These are phyloP conservation scores for Ochromonas danica DNA, from an alignment of 108 stramenopile species.

Conservation along the genomic window DNA sequence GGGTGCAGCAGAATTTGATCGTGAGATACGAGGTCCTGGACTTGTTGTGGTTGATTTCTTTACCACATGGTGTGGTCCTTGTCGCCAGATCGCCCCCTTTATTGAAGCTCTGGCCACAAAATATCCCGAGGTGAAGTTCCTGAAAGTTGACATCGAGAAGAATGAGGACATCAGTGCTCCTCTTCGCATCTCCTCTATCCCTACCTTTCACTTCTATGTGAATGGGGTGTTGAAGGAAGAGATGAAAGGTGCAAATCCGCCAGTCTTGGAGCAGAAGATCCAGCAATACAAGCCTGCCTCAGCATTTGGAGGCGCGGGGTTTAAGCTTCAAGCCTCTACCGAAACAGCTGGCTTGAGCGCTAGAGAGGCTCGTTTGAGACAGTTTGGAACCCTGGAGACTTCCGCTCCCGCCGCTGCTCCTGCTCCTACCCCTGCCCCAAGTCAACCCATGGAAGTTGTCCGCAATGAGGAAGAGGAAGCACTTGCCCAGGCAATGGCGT, in stretches of 20 bases:
- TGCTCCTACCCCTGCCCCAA: not conserved
- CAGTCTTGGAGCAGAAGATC: not conserved
- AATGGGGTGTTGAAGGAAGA: constrained; percentile 39
- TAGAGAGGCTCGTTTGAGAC: not conserved
- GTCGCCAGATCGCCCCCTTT: constrained; percentile 73
- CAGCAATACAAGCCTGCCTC: not conserved
- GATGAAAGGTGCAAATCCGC: constrained; percentile 18
- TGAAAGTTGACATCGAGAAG: constrained; percentile 40
- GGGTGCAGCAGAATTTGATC: not conserved
- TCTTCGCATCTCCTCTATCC: constrained; percentile 53
- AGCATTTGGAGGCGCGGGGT: not conserved
- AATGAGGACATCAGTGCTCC: constrained; percentile 18
- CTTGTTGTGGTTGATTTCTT: constrained; percentile 53
- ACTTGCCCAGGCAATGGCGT: not conserved
- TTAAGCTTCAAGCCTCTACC: not conserved
- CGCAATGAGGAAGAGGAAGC: not conserved
- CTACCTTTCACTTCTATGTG: constrained; percentile 57
- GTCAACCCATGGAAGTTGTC: not conserved
- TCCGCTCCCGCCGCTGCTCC: not conserved
- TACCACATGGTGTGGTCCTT: constrained; percentile 63
- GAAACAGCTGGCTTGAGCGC: not conserved
- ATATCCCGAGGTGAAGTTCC: constrained; percentile 47
- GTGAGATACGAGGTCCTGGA: constrained; percentile 28
- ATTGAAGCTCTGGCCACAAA: constrained; percentile 62
- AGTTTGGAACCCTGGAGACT: not conserved